phyloP scores from a whole-genome alignment of 1,139 yeast species.

The Magnusiomyces paraingens region DNA sequence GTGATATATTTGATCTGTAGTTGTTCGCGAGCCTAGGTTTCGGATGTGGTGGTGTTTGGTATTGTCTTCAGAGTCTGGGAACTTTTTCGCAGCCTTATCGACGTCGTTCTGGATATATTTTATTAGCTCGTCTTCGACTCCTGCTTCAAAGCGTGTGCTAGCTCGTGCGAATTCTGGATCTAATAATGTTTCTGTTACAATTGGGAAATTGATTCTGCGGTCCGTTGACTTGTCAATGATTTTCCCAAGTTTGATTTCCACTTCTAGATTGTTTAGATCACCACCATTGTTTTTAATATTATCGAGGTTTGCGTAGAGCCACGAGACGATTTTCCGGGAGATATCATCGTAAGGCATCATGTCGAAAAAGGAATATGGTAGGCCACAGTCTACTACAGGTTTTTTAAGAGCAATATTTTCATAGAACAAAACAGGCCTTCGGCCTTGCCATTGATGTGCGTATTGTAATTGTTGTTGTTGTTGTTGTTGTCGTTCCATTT shows the following conservation, averaged over 20 bases:
- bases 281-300: constrained; percentile 1
- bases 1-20: neutral
- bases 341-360: too few relatives aligned
- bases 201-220: neutral
- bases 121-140: neutral
- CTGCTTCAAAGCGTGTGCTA: neutral
- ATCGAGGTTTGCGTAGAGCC: too few relatives aligned
- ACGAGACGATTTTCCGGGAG: too few relatives aligned
- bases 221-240: neutral
- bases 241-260: neutral
- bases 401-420: too few relatives aligned
- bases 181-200: neutral
- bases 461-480: neutral
- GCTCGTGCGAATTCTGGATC: neutral
- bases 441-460: neutral
- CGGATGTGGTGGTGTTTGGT: neutral
- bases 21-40: neutral
- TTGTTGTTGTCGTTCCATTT: neutral
- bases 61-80: neutral
- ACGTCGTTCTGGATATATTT: neutral
- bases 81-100: neutral
- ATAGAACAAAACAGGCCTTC: too few relatives aligned
- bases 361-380: too few relatives aligned
- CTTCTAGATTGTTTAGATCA: neutral
- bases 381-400: too few relatives aligned